phyloP scores from a whole-genome alignment of 257 asterid species.

The Eustoma russellianum region DNA sequence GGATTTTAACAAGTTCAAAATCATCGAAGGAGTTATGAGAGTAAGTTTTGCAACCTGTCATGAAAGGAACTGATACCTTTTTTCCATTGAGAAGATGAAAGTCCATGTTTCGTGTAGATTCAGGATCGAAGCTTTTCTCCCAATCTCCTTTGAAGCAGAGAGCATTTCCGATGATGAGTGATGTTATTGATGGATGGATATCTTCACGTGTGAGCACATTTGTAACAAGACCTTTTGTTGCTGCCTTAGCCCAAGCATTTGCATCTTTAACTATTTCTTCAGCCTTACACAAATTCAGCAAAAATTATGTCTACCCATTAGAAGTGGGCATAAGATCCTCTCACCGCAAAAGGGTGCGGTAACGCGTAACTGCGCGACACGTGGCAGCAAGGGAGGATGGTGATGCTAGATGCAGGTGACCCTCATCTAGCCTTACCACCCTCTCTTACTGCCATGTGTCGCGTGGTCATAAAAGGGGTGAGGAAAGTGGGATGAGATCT shows the following conservation, averaged over 20 bases:
- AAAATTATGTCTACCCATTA: background rate
- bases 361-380: background rate
- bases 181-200: background rate
- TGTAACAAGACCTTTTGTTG: slow-evolving; percentile 9
- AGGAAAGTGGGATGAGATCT: too few relatives aligned
- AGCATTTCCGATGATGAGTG: slow-evolving; percentile 11
- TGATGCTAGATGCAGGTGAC: too few relatives aligned
- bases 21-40: slow-evolving; percentile 8
- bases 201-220: background rate
- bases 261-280: slow-evolving; percentile 9
- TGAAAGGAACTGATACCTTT: slow-evolving; percentile 12
- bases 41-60: slow-evolving; percentile 9
- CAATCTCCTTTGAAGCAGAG: slow-evolving; percentile 14
- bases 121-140: background rate
- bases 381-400: too few relatives aligned
- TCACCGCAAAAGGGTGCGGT: background rate
- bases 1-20: slow-evolving; percentile 14
- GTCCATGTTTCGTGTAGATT: background rate
- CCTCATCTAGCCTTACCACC: too few relatives aligned
- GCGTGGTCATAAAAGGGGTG: too few relatives aligned
- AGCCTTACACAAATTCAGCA: background rate
- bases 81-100: slow-evolving; percentile 12
- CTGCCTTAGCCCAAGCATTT: slow-evolving; percentile 4
- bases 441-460: too few relatives aligned
- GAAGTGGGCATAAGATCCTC: too few relatives aligned